Percentiles rank a stretch among this genome's conserved stretches.
phyloP scores from a whole-genome alignment of 1,284 basidiomycete genomes.

The Rhodotorula sp. region DNA sequence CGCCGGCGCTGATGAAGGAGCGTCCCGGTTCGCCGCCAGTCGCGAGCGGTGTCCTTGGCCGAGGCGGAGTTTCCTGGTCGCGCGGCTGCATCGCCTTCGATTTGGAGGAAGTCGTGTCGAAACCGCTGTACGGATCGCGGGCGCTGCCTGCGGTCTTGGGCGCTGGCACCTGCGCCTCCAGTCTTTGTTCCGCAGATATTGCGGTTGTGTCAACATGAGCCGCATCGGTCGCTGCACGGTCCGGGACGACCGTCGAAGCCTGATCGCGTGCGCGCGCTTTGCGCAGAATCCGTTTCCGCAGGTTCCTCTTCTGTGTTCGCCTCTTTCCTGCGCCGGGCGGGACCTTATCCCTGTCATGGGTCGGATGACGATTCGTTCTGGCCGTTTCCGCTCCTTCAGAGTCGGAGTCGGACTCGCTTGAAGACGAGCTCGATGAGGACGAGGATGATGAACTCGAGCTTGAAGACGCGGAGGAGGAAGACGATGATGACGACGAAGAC shows the following conservation, averaged over 20 bases:
- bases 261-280: neutral
- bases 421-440: neutral
- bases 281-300: constrained; percentile 17
- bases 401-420: neutral
- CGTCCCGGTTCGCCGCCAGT: constrained; percentile 25
- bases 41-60: neutral
- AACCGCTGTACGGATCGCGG: neutral
- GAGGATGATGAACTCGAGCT: constrained; percentile 4
- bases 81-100: neutral
- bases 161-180: too few species aligned
- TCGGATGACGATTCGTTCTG: neutral
- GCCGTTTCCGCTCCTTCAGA: neutral
- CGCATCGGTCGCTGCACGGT: neutral
- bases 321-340: constrained; percentile 5
- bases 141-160: neutral
- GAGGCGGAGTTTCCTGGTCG: neutral
- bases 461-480: neutral
- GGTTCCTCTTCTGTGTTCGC: constrained; percentile 21
- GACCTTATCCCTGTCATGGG: neutral
- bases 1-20: constrained; percentile 15
- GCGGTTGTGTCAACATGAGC: neutral
- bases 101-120: neutral
- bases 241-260: neutral
- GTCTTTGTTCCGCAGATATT: too few species aligned
- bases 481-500: neutral